A percentile compares a stretch with the other conserved stretches of the same genome.
phyloP scores from a whole-genome alignment of 768 basidiomycete genomes.

The Tricholoma terreum region DNA sequence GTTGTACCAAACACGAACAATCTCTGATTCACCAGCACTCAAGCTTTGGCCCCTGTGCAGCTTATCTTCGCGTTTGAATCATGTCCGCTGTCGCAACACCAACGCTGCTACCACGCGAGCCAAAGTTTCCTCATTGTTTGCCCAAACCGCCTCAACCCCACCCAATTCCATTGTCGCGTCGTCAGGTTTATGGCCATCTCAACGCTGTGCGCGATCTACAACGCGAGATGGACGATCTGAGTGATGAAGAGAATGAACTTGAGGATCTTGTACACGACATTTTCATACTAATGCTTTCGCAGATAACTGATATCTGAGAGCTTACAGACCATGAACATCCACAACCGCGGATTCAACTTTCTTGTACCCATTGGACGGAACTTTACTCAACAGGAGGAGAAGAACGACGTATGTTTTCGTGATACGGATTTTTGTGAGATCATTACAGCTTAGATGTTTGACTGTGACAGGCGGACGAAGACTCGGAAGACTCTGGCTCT shows the following conservation, averaged over 20 bases:
- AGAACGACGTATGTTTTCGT: constrained; percentile 62
- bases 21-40: no score
- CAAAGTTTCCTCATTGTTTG: constrained; percentile 60
- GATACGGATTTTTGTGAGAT: neutral
- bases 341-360: constrained; percentile 63
- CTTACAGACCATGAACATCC: constrained; percentile 53
- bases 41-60: no score
- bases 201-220: constrained; percentile 65
- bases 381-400: constrained; percentile 77
- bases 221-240: constrained; percentile 79
- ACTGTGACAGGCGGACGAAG: constrained; percentile 42
- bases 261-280: constrained; percentile 59
- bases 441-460: neutral
- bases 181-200: constrained; percentile 53
- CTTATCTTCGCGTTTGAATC: neutral
- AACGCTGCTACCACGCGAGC: constrained; percentile 69
- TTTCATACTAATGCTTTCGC: neutral
- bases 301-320: constrained; percentile 4
- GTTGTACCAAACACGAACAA: no score
- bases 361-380: constrained; percentile 72
- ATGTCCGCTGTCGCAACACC: constrained; percentile 46
- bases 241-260: constrained; percentile 81
- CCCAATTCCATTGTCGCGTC: constrained; percentile 54
- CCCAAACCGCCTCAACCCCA: constrained; percentile 65
- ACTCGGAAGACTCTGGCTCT: constrained; percentile 45